Evolutionary conservation across 768 basidiomycete genomes (phyloP), one percentile per base, ranked within the genome.

Genomic region (Piloderma croceum): DNA sequence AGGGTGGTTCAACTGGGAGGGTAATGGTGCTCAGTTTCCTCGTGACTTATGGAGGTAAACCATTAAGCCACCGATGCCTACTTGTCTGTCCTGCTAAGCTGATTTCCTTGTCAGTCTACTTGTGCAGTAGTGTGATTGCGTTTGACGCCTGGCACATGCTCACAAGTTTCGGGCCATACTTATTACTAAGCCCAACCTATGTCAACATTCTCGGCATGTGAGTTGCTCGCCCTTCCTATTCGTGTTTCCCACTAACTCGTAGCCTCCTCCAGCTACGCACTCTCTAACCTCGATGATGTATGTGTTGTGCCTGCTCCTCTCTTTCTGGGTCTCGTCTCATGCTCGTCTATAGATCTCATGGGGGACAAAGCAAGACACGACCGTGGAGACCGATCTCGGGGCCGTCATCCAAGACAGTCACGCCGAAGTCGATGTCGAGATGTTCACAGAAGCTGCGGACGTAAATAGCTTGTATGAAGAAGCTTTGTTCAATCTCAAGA

Each of bases 111-210:
- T n/a, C 40, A 83, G 82, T 87, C 27, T 96, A 88, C 61, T 67
- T 84, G 5, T 65, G 83, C 24, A 76, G 86, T 32, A 83, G 84
- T 45, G 48, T 96, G 27, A 65, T 97, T 29, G 89, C 90, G 0
- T 76, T 93, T 42, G 96, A 99, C 61, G 93, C 96, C 4, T 93
- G 90, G 90, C 94, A 98, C 63, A 80, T 98, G 68, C 35, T 96
- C 47, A 97, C 93, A 7, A 91, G 88, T 52, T 91, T 92, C 54
- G 50, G 82, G 11, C 90, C 89, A 36, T 99, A 96, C 55, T 62
- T 97, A 54, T 66, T 97, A 15, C 74, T 96, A 40, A 87, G 83
- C 3, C 90, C 92, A 20, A 80, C 77, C 21, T 87, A 85, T 49
- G 74, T 88, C 56, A 85, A 83, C 55, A 70, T 87, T 44, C 61